Percentiles rank a stretch among this genome's conserved stretches.
Evolutionary conservation across 169 alveolate species (phyloP).

Genomic region (Besnoitia besnoiti): DNA sequence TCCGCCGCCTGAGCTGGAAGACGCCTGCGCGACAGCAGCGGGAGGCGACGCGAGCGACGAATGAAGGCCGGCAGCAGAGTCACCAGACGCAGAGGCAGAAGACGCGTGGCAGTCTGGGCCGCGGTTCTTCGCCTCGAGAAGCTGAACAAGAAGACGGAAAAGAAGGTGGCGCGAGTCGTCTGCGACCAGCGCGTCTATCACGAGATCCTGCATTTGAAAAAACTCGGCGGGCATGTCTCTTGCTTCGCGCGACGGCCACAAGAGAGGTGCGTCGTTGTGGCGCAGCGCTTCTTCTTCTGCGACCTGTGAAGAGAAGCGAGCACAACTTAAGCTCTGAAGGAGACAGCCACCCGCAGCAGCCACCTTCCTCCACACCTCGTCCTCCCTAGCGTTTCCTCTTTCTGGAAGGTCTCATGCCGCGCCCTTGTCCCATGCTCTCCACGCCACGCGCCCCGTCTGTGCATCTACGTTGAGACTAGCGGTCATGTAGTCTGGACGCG

Average conservation of each 20-base stretch:
- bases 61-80: not conserved
- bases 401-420: too few species aligned
- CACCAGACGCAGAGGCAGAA: not conserved
- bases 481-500: too few species aligned
- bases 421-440: too few species aligned
- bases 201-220: conserved; percentile 29
- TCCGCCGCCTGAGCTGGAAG: not conserved
- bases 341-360: not conserved
- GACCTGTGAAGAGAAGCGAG: not conserved
- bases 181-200: not conserved
- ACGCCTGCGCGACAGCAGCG: not conserved
- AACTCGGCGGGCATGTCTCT: not conserved
- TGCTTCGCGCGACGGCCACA: conserved; percentile 21
- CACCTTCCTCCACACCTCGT: too few species aligned
- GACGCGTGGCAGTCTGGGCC: conserved; percentile 11
- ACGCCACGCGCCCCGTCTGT: too few species aligned
- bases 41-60: not conserved
- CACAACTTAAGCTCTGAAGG: not conserved
- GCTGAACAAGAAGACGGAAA: not conserved
- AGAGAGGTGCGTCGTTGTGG: conserved; percentile 10
- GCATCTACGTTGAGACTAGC: too few species aligned
- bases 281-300: conserved; percentile 34
- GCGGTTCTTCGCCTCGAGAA: conserved; percentile 8
- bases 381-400: too few species aligned
- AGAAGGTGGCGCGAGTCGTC: conserved; percentile 8